phyloP scores from a whole-genome alignment of 352 stramenopile genomes.

The Phytophthora vignae region DNA sequence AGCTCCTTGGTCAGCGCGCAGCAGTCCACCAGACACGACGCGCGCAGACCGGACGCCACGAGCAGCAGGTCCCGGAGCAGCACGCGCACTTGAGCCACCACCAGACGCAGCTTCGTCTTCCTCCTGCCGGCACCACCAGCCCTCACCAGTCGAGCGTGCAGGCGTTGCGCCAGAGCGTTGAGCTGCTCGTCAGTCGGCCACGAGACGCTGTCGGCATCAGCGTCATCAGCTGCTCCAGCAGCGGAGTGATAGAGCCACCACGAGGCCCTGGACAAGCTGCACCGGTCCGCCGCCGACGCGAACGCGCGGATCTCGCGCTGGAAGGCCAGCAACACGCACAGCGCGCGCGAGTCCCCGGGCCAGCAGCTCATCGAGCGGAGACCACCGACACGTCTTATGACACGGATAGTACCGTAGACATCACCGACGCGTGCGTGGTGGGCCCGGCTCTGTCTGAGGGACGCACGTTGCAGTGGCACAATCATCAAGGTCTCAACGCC shows the following conservation, averaged over 20 bases:
- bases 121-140: constrained; percentile 7
- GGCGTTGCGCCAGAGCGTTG: constrained; percentile 12
- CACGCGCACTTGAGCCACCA: constrained; percentile 32
- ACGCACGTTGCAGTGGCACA: constrained; percentile 4
- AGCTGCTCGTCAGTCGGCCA: constrained; percentile 27
- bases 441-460: constrained; percentile 18
- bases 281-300: constrained; percentile 10
- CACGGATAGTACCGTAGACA: constrained; percentile 17
- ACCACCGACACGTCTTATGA: constrained; percentile 9
- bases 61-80: constrained; percentile 50
- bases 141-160: constrained; percentile 25
- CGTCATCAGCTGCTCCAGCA: background rate
- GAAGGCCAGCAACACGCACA: constrained; percentile 37
- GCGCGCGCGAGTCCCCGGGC: constrained; percentile 18
- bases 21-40: constrained; percentile 55
- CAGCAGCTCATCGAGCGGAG: constrained; percentile 26
- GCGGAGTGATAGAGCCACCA: constrained; percentile 28
- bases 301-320: constrained; percentile 32
- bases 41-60: constrained; percentile 44
- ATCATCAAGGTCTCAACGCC: constrained; percentile 4
- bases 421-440: constrained; percentile 26
- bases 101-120: constrained; percentile 19
- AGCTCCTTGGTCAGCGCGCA: constrained; percentile 40
- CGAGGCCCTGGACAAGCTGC: constrained; percentile 19
- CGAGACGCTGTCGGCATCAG: background rate